Percentiles rank a stretch among this genome's conserved stretches.
These are phyloP conservation scores for Colletotrichum zoysiae DNA, from an alignment of 2,329 filamentous ascomycete species.

Conservation along the genomic window DNA sequence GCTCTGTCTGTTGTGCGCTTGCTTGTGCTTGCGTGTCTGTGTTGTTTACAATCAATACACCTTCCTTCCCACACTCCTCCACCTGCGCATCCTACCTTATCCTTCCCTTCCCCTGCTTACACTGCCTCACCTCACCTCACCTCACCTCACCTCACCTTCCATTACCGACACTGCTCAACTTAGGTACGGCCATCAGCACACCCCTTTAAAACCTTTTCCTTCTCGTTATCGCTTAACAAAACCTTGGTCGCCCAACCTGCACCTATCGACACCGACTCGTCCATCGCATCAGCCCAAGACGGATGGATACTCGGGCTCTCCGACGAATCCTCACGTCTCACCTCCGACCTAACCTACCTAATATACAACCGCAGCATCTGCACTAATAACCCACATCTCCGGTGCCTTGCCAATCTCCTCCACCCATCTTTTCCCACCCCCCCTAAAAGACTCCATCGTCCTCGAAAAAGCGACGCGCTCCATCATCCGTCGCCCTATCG, in stretches of 20 bases:
- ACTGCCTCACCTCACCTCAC: neutral
- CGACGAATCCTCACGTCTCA: slow-evolving; percentile 16
- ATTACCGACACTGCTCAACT: neutral
- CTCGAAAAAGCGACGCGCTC: slow-evolving; percentile 26
- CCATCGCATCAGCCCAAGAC: neutral
- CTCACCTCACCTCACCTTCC: neutral
- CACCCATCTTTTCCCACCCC: slow-evolving; percentile 9
- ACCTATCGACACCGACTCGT: neutral
- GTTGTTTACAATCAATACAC: slow-evolving; percentile 10
- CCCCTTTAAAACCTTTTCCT: neutral
- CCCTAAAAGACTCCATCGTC: slow-evolving; percentile 24
- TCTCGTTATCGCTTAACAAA: neutral
- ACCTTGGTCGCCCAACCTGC: neutral
- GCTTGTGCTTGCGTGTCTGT: slow-evolving; percentile 1
- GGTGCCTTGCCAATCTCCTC: slow-evolving; percentile 31
- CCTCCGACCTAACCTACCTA: neutral
- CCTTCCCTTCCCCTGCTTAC: neutral
- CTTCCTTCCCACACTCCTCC: neutral
- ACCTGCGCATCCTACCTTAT: neutral
- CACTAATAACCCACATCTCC: slow-evolving; percentile 39
- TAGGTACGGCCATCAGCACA: neutral
- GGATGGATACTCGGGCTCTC: slow-evolving; percentile 15
- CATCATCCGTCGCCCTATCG: slow-evolving; percentile 31
- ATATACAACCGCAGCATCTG: neutral
- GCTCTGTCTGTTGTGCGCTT: slow-evolving; percentile 3